Base-by-base conservation (phyloP, 2,329 filamentous ascomycete species). In the Aphanocladium album region DNA sequence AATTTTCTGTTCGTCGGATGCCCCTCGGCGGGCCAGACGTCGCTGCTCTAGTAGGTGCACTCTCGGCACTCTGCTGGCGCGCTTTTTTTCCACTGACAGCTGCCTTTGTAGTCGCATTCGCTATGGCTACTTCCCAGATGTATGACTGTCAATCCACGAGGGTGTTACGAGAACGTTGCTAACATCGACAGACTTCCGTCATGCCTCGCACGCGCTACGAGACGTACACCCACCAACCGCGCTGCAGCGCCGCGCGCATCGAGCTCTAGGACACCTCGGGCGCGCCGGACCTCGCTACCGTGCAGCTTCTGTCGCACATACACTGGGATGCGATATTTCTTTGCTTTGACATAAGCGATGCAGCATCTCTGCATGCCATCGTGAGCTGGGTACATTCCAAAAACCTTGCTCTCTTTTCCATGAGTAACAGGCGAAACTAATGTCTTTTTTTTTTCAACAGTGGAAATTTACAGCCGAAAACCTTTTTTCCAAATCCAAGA, bases 231-330 rank as follows among this genome's bases (percentile, higher is more conserved):
- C 68, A 65, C 35, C 66, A 72, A 16, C 39, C 63, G 2, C 71
- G 69, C 61, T 45, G 60, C 30, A 65, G 68, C 41, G 65, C 67
- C 47, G 68, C 67, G 1, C 67, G 66, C 61, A 63, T 74, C 54
- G 74, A 76, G 66, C 60, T 76, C 60, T 76, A 73, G 74, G 74
- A 76, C 62, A 76, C 73, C 63, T 76, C 74, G 27, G 74, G 74
- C 64, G 69, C 72, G 25, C 70, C 71, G 2, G 74, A 76, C 49
- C 66, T 76, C 37, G 70, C 69, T 51, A 73, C 68, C 2, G 69
- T 76, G 7, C 65, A 71, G 51, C 67, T 67, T 5, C 59, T 76
- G 33, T 69, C 70, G 21, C 74, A 74, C 61, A 71, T 76, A 14
- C 47, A 65, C 6, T 76, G 72, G 73, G 73, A 76, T 4, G 72